These are phyloP conservation scores for Paecilomyces sp. DNA, from an alignment of 2,329 filamentous ascomycete species.

Conservation along the genomic window DNA sequence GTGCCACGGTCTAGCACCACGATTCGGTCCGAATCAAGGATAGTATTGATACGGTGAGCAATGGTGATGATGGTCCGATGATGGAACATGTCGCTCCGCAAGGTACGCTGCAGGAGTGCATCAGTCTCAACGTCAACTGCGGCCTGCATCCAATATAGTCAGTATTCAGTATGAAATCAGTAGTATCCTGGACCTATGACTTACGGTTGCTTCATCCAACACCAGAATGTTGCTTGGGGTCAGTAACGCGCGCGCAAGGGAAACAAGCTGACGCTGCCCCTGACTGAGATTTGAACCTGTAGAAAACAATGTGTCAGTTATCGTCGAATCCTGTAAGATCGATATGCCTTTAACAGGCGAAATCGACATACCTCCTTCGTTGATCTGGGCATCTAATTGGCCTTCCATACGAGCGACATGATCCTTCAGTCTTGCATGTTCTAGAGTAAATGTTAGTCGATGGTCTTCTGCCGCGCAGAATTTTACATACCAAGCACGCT, in stretches of 20 bases:
- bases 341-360: background rate
- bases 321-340: background rate
- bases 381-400: constrained; percentile 79
- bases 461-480: constrained; percentile 9
- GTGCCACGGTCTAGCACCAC: constrained; percentile 86
- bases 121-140: constrained; percentile 66
- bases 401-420: constrained; percentile 81
- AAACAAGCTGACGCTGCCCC: constrained; percentile 90
- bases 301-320: background rate
- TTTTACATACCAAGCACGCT: constrained; percentile 71
- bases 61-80: constrained; percentile 98
- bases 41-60: constrained; percentile 96
- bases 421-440: constrained; percentile 89
- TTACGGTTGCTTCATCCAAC: constrained; percentile 88
- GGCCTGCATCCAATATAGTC: constrained; percentile 37
- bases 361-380: constrained; percentile 76
- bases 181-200: constrained; percentile 1
- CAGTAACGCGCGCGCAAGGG: constrained; percentile 84
- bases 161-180: constrained; percentile 13
- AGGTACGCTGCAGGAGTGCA: constrained; percentile 56
- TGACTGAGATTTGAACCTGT: constrained; percentile 88
- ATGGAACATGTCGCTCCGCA: constrained; percentile 63
- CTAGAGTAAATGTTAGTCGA: constrained; percentile 45
- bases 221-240: constrained; percentile 96
- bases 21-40: constrained; percentile 80